Evolutionary conservation across 116 monocot genomes (phyloP), one percentile per base, ranked within the genome.

Genomic region (Dioscorea cayenensis): DNA sequence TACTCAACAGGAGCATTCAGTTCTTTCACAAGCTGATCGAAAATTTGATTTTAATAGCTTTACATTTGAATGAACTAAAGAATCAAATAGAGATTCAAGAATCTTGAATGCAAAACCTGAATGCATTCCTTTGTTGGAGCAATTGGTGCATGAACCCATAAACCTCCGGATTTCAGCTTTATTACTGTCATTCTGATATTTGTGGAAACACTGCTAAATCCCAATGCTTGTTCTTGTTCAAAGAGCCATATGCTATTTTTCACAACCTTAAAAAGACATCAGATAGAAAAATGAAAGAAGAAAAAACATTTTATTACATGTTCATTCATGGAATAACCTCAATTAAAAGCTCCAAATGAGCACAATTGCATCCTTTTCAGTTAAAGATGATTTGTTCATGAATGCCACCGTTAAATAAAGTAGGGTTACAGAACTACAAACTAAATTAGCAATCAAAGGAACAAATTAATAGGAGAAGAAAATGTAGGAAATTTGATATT

Each of bases 151-250:
- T 96, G 96, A 69, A 96, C 76, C 92, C 90, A 96, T 61, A 96
- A 69, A n/a, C 96, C 96, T 68, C 96, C 96, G 72, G 96, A 96
- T 76, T 88, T 90, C 62, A 96, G 88, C 77, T 88, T 96, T 63
- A 96, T 86, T 55, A 92, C 88, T n/a, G 96, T 96, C 96, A 96
- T 96, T 67, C 96, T 81, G 58, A 88, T 96, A 65, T 96, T 96
- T 64, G 96, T 90, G 0, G 96, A 96, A 68, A 96, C 96, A 73
- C 96, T 96, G 65, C 92, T 92, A 73, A 96, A 96, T 71, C 96
- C 92, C 79, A 96, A 74, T 68, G 96, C 96, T 78, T 96, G 96
- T 64, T 92, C 96, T 90, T 96, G 96, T 71, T 96, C 96, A 62
- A 96, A 96, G 32, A 86, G 77, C 96, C 96, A 96, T 90, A 96